phyloP scores from a whole-genome alignment of 1,284 basidiomycete species.

The Jaminaea rosea region DNA sequence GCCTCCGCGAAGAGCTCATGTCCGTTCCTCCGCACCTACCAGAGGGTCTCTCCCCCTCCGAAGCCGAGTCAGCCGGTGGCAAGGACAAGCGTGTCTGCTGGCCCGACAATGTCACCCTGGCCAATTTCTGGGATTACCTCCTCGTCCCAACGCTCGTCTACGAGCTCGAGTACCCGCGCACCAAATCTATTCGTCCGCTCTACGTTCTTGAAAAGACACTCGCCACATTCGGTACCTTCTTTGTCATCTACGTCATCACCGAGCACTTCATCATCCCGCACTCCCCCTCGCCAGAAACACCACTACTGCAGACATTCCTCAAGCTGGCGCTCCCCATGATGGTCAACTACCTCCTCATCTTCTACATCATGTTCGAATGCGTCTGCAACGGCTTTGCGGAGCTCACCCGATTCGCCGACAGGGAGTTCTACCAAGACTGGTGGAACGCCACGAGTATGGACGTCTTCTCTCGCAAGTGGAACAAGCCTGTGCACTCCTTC shows the following conservation, averaged over 20 bases:
- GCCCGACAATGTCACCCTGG: conserved; percentile 75
- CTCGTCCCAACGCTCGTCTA: conserved; percentile 89
- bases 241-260: conserved; percentile 69
- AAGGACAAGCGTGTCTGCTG: conserved; percentile 53
- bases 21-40: conserved; percentile 49
- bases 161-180: conserved; percentile 88
- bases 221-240: conserved; percentile 91
- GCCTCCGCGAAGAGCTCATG: conserved; percentile 67
- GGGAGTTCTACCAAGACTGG: conserved; percentile 94
- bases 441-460: conserved; percentile 97
- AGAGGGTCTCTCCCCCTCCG: background rate
- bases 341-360: conserved; percentile 52
- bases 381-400: conserved; percentile 87
- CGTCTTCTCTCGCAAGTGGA: conserved; percentile 58
- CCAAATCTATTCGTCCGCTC: conserved; percentile 70
- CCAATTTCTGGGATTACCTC: conserved; percentile 79
- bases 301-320: conserved; percentile 53
- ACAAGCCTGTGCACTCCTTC: conserved; percentile 68
- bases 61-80: background rate
- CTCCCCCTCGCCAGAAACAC: conserved; percentile 49
- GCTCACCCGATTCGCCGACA: conserved; percentile 70
- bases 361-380: conserved; percentile 54
- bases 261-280: conserved; percentile 70
- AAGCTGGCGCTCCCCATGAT: conserved; percentile 91
- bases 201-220: conserved; percentile 92